Percentiles rank a stretch among this genome's conserved stretches.
Evolutionary conservation across 805 yeast genomes (phyloP).

Genomic region (Candida ipomoeae): DNA sequence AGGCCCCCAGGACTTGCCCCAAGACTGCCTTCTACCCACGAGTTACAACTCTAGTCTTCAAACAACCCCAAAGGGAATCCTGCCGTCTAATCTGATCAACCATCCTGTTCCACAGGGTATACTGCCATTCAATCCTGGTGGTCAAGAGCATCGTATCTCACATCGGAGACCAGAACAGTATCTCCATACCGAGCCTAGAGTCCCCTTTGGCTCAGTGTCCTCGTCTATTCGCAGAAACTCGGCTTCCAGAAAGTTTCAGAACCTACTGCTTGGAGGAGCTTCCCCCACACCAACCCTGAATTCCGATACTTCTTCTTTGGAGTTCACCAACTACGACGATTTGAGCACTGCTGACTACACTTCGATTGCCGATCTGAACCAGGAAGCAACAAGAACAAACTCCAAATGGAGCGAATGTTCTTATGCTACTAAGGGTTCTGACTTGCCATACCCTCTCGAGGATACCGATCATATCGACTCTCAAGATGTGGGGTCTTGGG

Average conservation of each 20-base stretch:
- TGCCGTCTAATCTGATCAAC: not conserved
- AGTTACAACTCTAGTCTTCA: not conserved
- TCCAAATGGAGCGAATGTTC: not conserved
- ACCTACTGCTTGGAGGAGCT: conserved; percentile 15
- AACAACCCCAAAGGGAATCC: not conserved
- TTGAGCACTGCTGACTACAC: not conserved
- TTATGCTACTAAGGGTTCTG: not conserved
- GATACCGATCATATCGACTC: conserved; percentile 7
- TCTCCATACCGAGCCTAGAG: not conserved
- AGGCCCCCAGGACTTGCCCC: conserved; percentile 40
- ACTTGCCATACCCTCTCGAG: conserved; percentile 10
- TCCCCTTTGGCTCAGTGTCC: not conserved
- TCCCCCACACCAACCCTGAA: conserved; percentile 8
- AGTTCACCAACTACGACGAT: conserved; percentile 1
- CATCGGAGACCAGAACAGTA: not conserved
- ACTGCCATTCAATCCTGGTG: not conserved
- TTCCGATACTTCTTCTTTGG: conserved; percentile 2
- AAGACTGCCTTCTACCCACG: conserved; percentile 20
- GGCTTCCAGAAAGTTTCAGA: conserved; percentile 12
- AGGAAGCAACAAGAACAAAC: not conserved
- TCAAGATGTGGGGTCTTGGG: conserved; percentile 1
- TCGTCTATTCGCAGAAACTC: not conserved
- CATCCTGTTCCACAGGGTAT: not conserved
- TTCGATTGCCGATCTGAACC: not conserved
- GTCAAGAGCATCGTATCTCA: not conserved